These are phyloP conservation scores for Russula olivacea DNA, from an alignment of 768 basidiomycete species.

Conservation along the genomic window DNA sequence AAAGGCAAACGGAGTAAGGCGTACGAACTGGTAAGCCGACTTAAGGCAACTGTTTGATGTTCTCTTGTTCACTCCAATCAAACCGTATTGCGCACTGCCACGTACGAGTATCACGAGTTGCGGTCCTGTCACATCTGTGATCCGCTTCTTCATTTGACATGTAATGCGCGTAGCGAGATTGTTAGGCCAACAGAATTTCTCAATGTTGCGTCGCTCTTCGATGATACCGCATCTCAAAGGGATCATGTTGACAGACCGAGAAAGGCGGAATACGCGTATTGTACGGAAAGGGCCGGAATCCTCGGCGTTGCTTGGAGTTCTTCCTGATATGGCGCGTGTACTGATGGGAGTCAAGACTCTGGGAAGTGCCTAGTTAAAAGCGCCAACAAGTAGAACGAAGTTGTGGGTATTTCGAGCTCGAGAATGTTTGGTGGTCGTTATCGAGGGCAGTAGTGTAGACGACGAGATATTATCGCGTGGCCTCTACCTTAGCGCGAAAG, in stretches of 20 bases:
- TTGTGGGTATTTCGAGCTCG: neutral
- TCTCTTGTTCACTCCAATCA: neutral
- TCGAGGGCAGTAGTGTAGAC: neutral
- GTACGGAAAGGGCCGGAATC: neutral
- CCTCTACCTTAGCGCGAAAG: too few species aligned
- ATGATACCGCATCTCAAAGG: neutral
- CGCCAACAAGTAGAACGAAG: neutral
- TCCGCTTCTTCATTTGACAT: neutral
- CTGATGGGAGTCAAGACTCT: neutral
- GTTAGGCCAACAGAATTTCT: neutral
- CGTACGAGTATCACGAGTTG: too few species aligned
- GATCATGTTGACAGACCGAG: too few species aligned
- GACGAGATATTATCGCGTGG: neutral
- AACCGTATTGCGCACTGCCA: neutral
- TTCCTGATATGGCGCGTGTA: neutral
- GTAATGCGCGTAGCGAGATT: neutral
- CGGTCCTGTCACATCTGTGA: neutral
- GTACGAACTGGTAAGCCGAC: neutral
- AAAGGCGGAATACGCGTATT: neutral
- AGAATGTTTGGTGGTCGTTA: neutral
- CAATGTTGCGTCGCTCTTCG: neutral
- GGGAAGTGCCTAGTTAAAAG: neutral
- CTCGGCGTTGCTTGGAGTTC: neutral
- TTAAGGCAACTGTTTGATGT: neutral
- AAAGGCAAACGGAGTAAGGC: neutral